phyloP scores from a whole-genome alignment of 2,329 filamentous ascomycete species.

The Eutypella sp. region DNA sequence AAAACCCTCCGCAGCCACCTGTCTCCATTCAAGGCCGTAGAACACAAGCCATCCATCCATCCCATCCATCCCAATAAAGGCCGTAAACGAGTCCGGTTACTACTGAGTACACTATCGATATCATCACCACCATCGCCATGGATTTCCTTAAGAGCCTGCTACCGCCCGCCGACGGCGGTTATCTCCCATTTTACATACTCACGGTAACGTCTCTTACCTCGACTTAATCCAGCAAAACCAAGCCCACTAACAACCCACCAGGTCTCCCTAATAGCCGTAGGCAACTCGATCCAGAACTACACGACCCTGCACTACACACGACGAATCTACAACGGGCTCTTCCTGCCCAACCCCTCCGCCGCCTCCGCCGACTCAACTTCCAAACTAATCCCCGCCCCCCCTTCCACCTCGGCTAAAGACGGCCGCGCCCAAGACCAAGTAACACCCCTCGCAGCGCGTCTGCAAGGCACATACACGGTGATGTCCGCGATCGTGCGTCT shows the following conservation, averaged over 20 bases:
- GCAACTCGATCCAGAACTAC: conserved; percentile 84
- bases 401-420: conserved; percentile 39
- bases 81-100: too few species aligned
- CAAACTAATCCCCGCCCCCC: conserved; percentile 43
- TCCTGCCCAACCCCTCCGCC: conserved; percentile 43
- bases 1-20: too few species aligned
- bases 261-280: conserved; percentile 77
- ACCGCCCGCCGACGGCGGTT: conserved; percentile 46
- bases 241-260: conserved; percentile 30
- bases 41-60: too few species aligned
- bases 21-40: too few species aligned
- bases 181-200: conserved; percentile 56
- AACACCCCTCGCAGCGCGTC: conserved; percentile 69
- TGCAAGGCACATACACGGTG: conserved; percentile 86
- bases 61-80: too few species aligned
- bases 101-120: not conserved
- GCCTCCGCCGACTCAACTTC: conserved; percentile 49
- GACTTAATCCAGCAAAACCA: not conserved
- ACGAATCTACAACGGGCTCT: conserved; percentile 75
- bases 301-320: conserved; percentile 72
- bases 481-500: conserved; percentile 71
- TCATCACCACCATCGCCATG: conserved; percentile 35
- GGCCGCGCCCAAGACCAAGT: conserved; percentile 51
- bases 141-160: conserved; percentile 38
- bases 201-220: conserved; percentile 33